Evolutionary conservation across 208 protist genomes (phyloP).

Genomic region (Tritrichomonas musculus): DNA sequence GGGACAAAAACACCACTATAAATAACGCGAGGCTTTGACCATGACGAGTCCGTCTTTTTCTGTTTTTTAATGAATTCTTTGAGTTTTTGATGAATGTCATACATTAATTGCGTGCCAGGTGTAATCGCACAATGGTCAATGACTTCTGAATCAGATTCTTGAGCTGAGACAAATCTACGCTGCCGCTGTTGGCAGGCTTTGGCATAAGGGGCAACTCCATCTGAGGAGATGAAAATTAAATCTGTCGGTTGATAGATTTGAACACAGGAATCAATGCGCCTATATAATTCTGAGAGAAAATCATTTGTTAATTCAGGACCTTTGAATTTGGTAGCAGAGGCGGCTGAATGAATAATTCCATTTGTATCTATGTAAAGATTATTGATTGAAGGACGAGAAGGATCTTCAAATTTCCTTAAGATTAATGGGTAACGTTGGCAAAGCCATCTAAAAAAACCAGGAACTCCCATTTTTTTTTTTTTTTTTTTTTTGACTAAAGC

Average conservation of each 20-base stretch:
- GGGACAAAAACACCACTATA: conserved; percentile 59
- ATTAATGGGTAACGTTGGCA: conserved; percentile 20
- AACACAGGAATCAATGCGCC: not conserved
- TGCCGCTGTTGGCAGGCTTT: conserved; percentile 5
- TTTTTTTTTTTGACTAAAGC: no score
- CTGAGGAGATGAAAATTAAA: not conserved
- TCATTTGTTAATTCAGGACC: not conserved
- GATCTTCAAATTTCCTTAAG: not conserved
- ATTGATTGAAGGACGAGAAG: not conserved
- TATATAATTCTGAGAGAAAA: not conserved
- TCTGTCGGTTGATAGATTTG: not conserved
- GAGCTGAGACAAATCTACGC: not conserved
- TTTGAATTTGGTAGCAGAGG: not conserved
- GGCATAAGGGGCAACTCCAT: not conserved
- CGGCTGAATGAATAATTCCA: not conserved
- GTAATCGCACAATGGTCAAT: not conserved
- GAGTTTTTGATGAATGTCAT: not conserved
- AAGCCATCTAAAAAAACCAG: conserved; percentile 36
- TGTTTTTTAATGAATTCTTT: conserved; percentile 20
- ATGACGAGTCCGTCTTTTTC: conserved; percentile 43
- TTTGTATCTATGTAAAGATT: conserved; percentile 19
- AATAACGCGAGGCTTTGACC: conserved; percentile 71
- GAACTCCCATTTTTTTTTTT: conserved; percentile 38
- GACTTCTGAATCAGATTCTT: not conserved
- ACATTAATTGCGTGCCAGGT: conserved; percentile 11